Base-by-base conservation (phyloP, 192 early-diverging fungal genomes). In the Backusella psychrophila region DNA sequence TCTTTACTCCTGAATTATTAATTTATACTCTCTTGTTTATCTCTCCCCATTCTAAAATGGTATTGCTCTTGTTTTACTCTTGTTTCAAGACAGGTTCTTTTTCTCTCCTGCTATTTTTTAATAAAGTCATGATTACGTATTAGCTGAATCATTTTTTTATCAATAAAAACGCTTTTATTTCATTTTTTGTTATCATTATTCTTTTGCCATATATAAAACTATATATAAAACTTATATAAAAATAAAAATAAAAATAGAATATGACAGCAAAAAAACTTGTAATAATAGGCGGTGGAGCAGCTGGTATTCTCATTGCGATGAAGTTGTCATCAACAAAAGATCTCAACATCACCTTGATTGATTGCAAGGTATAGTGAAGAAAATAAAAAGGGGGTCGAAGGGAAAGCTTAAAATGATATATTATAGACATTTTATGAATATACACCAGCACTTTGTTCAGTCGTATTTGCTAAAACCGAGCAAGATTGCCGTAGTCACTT, bases 361-460 rank as follows among this genome's bases (percentile, higher is more conserved):
- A 76, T 69, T 34, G 46, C 66, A 76, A 76, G 31, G 75, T 74
- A 74, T 26, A 44, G 33, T 31, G n/a, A 19, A 73, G 17, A 38
- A 39, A 39, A 11, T 39, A 2, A 29, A 36, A 19, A 0, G 35
- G 14, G n/a, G 35, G 17, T 6, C 23, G n/a, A 49, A 19, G 23
- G 11, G 19, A 52, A 41, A 23, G 19, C 39, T 39, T n/a, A 39
- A 12, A 11, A 39, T 39, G 0, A 56, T 59, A 21, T 19, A 5
- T 29, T 14, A 33, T 59, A 73, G 73, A 53, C 75, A 33, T 76
- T 76, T 35, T 76, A 35, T 26, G 75, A 76, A 56, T 76, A 76
- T n/a, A 76, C 75, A 9, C 75, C 75, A 49, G 23, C 66, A 2
- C 42, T 76, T 41, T 69, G 65, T 23, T 42, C 75, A n/a, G 75